Evolutionary conservation across 1,284 basidiomycete genomes (phyloP), one percentile per base, ranked within the genome.

Genomic region (Amylostereum areolatum): DNA sequence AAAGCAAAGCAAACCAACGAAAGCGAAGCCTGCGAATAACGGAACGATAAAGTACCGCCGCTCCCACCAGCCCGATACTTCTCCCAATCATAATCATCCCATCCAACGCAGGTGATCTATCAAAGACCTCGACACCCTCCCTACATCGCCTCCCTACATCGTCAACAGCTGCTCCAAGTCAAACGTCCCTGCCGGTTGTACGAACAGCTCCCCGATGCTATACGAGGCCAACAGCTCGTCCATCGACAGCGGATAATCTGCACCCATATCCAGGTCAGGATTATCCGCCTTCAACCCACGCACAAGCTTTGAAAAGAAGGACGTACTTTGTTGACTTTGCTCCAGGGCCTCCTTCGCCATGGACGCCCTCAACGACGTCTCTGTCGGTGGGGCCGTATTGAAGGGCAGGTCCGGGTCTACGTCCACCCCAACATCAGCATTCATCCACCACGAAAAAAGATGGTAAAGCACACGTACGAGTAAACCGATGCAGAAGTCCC

Each of bases 401-500:
- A 63, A 58, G 4, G 68, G 68, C 48, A 69, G 59, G 45, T 67
- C 56, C 8, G 52, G 58, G 51, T 65, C 64, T 58, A 46, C 24
- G 4, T 12, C 29, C 18, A 18, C 18, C 18, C 18, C 18, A 18
- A 18, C 18, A 18, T 18, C 18, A 18, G 18, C 18, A 18, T 18
- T 18, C 18, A 18, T 18, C 18, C 18, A 25, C 8, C 9, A 8
- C 39, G 8, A 9, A 25, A 11, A 31, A 44, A 31, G 32, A 33
- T 27, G 24, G 10, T 50, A 27, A 18, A 27, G 33, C 7, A 47
- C 28, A 50, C 54, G 47, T 57, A 44, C 62, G 59, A 1, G 62
- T 65, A 52, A 69, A 70, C 8, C 69, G 61, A 34, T 59, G 56
- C 12, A 71, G 51, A 3, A 71, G 53, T 4, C 69, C 69, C 18